Conservation (phyloP, 352 stramenopile genomes). For the Globisporangium uncinulatum region DNA sequence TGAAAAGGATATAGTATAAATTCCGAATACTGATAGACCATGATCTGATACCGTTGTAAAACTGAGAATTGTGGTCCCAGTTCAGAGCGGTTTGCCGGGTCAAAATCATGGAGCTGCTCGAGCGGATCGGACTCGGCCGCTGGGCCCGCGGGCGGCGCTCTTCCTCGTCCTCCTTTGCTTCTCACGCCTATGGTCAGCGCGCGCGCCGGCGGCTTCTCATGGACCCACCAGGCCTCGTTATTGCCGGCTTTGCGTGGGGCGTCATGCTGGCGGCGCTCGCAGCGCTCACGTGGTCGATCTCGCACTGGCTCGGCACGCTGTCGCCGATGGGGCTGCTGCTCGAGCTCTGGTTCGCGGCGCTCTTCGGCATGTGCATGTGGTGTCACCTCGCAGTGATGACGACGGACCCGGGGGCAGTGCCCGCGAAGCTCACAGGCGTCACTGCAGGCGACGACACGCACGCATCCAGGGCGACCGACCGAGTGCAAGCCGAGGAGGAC, state of each 20-base stretch:
- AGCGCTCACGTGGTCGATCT: conserved; percentile 43
- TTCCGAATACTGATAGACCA: too few species aligned
- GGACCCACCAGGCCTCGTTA: conserved; percentile 57
- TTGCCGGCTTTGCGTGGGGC: conserved; percentile 54
- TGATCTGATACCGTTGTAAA: neutral
- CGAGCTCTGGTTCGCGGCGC: conserved; percentile 35
- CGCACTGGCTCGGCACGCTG: conserved; percentile 47
- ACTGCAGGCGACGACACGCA: conserved; percentile 2
- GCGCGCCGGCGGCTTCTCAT: conserved; percentile 43
- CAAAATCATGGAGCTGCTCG: too few species aligned
- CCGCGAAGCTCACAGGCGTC: conserved; percentile 26
- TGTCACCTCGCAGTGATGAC: conserved; percentile 67
- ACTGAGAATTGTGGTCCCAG: neutral
- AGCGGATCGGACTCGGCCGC: too few species aligned
- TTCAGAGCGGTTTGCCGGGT: neutral
- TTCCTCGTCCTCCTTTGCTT: too few species aligned
- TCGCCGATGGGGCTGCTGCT: conserved; percentile 41
- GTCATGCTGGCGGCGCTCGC: conserved; percentile 38
- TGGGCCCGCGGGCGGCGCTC: too few species aligned
- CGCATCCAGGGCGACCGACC: neutral
- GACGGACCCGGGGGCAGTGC: conserved; percentile 70
- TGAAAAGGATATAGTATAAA: neutral
- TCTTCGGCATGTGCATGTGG: conserved; percentile 74
- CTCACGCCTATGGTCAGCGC: neutral
- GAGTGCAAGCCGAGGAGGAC: too few species aligned